These are phyloP conservation scores for Argentina anserina DNA, from an alignment of 306 rosid species.

Conservation along the genomic window DNA sequence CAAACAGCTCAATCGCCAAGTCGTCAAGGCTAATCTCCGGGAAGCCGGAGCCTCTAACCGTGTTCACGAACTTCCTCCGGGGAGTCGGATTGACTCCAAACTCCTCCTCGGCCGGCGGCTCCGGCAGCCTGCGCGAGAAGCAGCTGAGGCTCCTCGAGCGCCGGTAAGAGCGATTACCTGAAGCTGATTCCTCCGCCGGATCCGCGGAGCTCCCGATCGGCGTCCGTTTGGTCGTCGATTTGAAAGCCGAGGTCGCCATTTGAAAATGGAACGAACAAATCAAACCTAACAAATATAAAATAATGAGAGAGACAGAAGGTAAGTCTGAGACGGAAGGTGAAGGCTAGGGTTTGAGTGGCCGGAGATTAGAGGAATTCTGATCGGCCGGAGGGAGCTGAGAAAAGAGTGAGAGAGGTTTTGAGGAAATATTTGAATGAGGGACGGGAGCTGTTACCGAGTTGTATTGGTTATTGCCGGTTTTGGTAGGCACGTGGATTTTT, in stretches of 20 bases:
- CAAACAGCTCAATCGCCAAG: constrained; percentile 80
- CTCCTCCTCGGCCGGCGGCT: constrained; percentile 27
- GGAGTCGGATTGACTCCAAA: constrained; percentile 34
- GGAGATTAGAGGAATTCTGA: not conserved
- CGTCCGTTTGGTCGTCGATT: constrained; percentile 77
- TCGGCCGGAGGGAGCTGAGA: not conserved
- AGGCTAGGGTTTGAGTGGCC: not conserved
- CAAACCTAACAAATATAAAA: not conserved
- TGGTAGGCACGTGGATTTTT: constrained; percentile 7
- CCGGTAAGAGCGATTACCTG: constrained; percentile 57
- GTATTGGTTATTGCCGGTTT: not conserved
- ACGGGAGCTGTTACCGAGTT: not conserved
- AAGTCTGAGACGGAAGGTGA: not conserved
- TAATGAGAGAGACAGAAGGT: not conserved
- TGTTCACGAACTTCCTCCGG: constrained; percentile 73
- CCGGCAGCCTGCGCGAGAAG: constrained; percentile 40
- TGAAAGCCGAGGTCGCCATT: constrained; percentile 96
- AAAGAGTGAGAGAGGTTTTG: constrained; percentile 14
- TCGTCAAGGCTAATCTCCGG: constrained; percentile 97
- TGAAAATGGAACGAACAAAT: not conserved
- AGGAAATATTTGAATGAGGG: constrained; percentile 28
- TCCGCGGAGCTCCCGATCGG: constrained; percentile 49
- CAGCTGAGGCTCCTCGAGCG: constrained; percentile 92
- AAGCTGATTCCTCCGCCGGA: constrained; percentile 43
- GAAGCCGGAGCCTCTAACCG: constrained; percentile 76